A percentile compares a stretch with the other conserved stretches of the same genome.
phyloP scores from a whole-genome alignment of 352 stramenopile genomes.

The Pythium diclinum region DNA sequence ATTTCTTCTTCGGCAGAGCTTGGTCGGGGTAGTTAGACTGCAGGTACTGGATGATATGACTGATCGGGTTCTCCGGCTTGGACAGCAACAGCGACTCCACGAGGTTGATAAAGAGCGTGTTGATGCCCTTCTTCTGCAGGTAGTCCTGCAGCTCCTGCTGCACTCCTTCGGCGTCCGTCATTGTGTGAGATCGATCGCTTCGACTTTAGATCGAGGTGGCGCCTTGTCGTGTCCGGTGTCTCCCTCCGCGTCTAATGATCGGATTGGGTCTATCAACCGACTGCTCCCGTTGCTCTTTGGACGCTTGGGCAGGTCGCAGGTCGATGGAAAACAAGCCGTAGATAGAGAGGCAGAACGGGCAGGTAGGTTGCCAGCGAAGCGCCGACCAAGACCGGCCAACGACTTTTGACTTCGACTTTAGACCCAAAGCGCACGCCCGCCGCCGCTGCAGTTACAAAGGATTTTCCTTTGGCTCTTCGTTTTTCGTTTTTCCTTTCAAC shows the following conservation, averaged over 20 bases:
- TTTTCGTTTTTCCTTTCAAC: conserved; percentile 27
- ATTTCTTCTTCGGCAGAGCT: conserved; percentile 44
- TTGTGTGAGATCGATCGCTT: conserved; percentile 22
- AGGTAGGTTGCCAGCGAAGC: not conserved
- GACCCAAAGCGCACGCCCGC: not conserved
- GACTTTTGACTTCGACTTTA: conserved; percentile 17
- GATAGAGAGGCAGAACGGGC: conserved; percentile 1
- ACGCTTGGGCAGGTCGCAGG: not conserved
- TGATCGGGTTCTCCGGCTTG: conserved; percentile 88
- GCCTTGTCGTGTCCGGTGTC: conserved; percentile 14
- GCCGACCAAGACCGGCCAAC: conserved; percentile 9
- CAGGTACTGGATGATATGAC: conserved; percentile 89
- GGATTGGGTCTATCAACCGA: not conserved
- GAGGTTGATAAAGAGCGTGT: conserved; percentile 91
- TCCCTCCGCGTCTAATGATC: not conserved
- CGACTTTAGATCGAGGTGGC: not conserved
- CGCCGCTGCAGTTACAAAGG: conserved; percentile 25
- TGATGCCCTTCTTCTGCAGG: conserved; percentile 90
- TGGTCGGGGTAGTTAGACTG: conserved; percentile 87
- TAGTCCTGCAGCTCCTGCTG: conserved; percentile 91
- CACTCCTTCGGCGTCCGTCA: conserved; percentile 84
- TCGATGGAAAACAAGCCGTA: conserved; percentile 25
- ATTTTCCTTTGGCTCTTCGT: conserved; percentile 28
- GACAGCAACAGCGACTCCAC: conserved; percentile 88
- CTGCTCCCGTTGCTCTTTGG: conserved; percentile 10